Percentiles rank a stretch among this genome's conserved stretches.
Evolutionary conservation across 2,329 filamentous ascomycete genomes (phyloP).

Genomic region (Epichloe brachyelytri): DNA sequence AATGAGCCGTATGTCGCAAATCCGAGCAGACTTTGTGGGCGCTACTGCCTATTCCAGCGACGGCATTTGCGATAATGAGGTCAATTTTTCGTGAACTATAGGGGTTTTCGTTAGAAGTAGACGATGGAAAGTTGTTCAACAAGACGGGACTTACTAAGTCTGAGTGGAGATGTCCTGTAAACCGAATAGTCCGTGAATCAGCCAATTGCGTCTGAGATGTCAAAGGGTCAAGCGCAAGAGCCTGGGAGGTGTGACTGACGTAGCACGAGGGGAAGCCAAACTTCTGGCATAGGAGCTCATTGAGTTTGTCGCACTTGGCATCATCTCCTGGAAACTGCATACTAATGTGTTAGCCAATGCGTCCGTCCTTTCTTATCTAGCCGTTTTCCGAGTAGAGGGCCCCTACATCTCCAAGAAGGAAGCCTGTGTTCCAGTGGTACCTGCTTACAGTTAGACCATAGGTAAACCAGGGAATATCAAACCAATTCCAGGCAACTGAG

Average conservation of each 20-base stretch:
- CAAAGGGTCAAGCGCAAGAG: too few species aligned
- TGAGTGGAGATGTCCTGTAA: conserved; percentile 46
- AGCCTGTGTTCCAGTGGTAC: conserved; percentile 66
- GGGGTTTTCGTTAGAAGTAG: too few species aligned
- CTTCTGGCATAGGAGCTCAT: conserved; percentile 42
- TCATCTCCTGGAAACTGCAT: conserved; percentile 29
- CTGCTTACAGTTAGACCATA: conserved; percentile 40
- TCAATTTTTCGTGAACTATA: conserved; percentile 59
- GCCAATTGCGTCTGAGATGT: background rate
- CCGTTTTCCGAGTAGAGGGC: too few species aligned
- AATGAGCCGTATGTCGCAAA: conserved; percentile 55
- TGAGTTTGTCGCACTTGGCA: conserved; percentile 39
- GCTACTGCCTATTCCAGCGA: conserved; percentile 67
- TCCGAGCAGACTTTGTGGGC: conserved; percentile 50
- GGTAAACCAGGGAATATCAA: background rate
- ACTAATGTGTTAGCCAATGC: background rate
- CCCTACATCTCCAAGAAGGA: conserved; percentile 38
- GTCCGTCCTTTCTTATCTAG: too few species aligned
- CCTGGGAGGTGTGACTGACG: background rate
- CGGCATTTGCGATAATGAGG: conserved; percentile 64
- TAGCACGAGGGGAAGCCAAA: conserved; percentile 38
- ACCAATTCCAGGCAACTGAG: too few species aligned
- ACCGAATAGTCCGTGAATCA: background rate
- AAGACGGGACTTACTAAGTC: conserved; percentile 22
- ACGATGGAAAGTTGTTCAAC: background rate